Evolutionary conservation across 2,329 filamentous ascomycete species (phyloP).

Genomic region (Helotiales sp.): DNA sequence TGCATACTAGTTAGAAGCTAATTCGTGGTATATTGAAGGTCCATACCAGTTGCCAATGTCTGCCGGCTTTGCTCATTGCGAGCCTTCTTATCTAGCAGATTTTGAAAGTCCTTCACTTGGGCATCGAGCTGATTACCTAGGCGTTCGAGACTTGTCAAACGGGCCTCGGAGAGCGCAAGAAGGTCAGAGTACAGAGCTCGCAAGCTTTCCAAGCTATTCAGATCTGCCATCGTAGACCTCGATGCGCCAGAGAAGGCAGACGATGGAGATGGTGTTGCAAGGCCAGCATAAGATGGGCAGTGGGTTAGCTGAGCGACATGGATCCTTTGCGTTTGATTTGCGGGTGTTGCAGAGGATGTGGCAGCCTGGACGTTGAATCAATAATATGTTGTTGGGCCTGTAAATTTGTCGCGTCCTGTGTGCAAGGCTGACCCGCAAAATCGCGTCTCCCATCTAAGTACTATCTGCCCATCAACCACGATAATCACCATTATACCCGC

Average conservation of each 20-base stretch:
- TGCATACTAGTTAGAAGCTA: slow-evolving; percentile 28
- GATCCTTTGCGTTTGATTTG: neutral
- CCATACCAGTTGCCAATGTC: slow-evolving; percentile 66
- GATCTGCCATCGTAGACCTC: slow-evolving; percentile 62
- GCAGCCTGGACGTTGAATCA: neutral
- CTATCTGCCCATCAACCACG: no score
- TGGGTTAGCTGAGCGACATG: slow-evolving; percentile 6
- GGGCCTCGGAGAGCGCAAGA: slow-evolving; percentile 69
- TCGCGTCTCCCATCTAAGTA: neutral
- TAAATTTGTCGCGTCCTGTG: slow-evolving; percentile 3
- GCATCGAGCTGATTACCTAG: slow-evolving; percentile 64
- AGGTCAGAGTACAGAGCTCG: slow-evolving; percentile 86
- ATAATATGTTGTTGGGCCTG: slow-evolving; percentile 3
- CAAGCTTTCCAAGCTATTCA: slow-evolving; percentile 72
- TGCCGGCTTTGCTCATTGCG: slow-evolving; percentile 77
- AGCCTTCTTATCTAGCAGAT: slow-evolving; percentile 71
- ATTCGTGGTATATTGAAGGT: neutral
- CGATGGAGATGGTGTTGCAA: slow-evolving; percentile 4
- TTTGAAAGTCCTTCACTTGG: slow-evolving; percentile 66
- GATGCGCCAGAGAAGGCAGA: slow-evolving; percentile 27
- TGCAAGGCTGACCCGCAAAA: neutral
- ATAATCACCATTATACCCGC: no score
- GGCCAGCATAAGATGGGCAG: slow-evolving; percentile 18
- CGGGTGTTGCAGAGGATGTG: neutral
- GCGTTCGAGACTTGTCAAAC: slow-evolving; percentile 69